phyloP scores from a whole-genome alignment of 1,284 basidiomycete species.

The Rhizoctonia solani region DNA sequence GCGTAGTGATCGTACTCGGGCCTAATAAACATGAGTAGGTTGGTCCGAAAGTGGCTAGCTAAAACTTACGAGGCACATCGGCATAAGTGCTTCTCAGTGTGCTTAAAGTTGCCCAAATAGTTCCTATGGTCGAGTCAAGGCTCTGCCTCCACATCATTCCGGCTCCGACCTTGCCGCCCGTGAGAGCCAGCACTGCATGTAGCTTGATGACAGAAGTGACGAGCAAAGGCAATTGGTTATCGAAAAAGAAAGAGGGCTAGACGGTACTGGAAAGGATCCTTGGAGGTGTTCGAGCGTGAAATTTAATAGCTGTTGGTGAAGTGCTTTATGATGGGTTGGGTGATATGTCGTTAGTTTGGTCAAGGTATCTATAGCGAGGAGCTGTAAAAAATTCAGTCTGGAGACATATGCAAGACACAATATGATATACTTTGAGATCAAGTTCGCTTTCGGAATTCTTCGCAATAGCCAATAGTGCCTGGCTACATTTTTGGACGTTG shows the following conservation, averaged over 20 bases:
- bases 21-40: not conserved
- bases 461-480: slow-evolving; percentile 57
- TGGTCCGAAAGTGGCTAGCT: too few species aligned
- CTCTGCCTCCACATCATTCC: slow-evolving; percentile 70
- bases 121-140: slow-evolving; percentile 65
- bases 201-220: slow-evolving; percentile 58
- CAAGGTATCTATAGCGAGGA: slow-evolving; percentile 57
- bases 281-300: slow-evolving; percentile 60
- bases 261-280: slow-evolving; percentile 55
- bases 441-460: slow-evolving; percentile 54
- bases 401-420: too few species aligned
- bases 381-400: slow-evolving; percentile 50
- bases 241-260: slow-evolving; percentile 40
- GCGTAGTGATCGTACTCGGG: not conserved
- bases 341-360: slow-evolving; percentile 63
- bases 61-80: slow-evolving; percentile 47
- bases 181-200: slow-evolving; percentile 63
- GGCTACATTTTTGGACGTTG: slow-evolving; percentile 69
- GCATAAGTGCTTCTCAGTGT: slow-evolving; percentile 62
- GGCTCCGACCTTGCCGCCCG: slow-evolving; percentile 78
- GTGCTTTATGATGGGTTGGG: slow-evolving; percentile 64
- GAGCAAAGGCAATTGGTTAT: slow-evolving; percentile 42
- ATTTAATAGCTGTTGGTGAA: slow-evolving; percentile 55
- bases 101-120: slow-evolving; percentile 64
- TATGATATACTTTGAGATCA: slow-evolving; percentile 56